Conservation (phyloP, 1,139 yeast genomes). For the Pichia sp. region DNA sequence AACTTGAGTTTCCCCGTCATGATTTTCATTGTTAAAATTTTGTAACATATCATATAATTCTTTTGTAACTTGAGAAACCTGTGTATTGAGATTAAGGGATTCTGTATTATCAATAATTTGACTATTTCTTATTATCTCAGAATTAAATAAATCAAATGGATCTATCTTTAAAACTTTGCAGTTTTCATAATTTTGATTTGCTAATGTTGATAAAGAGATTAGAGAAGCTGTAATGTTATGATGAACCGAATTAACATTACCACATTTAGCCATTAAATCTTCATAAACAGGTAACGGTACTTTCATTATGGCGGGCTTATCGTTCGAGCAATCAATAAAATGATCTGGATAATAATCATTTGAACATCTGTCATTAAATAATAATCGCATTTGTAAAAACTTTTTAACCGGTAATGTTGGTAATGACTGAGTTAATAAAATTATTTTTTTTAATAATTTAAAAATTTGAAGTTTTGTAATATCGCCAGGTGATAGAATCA, state of each 20-base stretch:
- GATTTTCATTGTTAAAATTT: constrained; percentile 1
- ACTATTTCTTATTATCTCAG: not conserved
- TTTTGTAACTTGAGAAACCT: constrained; percentile 23
- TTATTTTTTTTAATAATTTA: constrained; percentile 42
- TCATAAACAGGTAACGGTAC: constrained; percentile 16
- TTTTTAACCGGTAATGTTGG: constrained; percentile 43
- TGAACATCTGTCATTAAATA: constrained; percentile 44
- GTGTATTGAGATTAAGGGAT: not conserved
- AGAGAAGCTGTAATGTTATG: constrained; percentile 18
- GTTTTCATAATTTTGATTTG: not conserved
- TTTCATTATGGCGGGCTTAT: constrained; percentile 19
- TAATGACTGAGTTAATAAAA: constrained; percentile 46
- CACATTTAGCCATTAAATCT: constrained; percentile 20
- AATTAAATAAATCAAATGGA: constrained; percentile 18
- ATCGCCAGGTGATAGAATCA: constrained; percentile 18
- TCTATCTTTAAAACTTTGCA: constrained; percentile 14
- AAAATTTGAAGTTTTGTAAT: constrained; percentile 38
- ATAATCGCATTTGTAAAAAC: constrained; percentile 39
- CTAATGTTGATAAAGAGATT: constrained; percentile 16
- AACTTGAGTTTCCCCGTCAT: constrained; percentile 18
- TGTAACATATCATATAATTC: constrained; percentile 17
- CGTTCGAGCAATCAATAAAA: constrained; percentile 40
- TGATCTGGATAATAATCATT: constrained; percentile 40
- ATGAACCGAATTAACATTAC: constrained; percentile 19
- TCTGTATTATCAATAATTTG: not conserved